Percentiles rank a stretch among this genome's conserved stretches.
These are phyloP conservation scores for Venustampulla echinocandica DNA, from an alignment of 495 filamentous ascomycete genomes.

Conservation along the genomic window DNA sequence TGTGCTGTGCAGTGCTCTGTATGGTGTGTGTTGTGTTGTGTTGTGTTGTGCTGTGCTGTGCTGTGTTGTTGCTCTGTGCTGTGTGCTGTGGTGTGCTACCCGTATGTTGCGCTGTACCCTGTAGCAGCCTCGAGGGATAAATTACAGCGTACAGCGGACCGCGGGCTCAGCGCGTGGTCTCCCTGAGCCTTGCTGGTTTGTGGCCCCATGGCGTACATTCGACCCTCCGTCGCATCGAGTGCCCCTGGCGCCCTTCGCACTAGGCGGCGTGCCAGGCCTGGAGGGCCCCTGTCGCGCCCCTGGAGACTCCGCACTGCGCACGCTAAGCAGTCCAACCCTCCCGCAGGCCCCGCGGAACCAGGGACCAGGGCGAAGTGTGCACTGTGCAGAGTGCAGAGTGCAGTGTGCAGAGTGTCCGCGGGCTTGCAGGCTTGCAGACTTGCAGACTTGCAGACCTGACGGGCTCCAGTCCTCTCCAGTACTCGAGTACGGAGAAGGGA, in stretches of 20 bases:
- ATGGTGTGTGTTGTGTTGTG: background rate
- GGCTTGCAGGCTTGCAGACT: too few species aligned
- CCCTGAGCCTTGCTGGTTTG: background rate
- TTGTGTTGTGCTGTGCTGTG: background rate
- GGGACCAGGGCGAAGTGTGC: background rate
- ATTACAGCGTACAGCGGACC: too few species aligned
- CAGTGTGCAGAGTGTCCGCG: too few species aligned
- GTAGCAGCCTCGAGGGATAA: too few species aligned
- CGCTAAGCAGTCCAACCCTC: background rate
- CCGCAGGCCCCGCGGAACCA: background rate
- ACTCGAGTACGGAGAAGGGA: too few species aligned
- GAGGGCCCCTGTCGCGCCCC: background rate
- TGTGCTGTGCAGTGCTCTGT: background rate
- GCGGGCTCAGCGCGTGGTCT: slow-evolving; percentile 1
- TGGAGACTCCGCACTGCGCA: too few species aligned
- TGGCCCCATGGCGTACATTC: background rate
- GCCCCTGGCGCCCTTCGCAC: background rate
- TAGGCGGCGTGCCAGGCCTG: background rate
- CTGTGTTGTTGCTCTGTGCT: background rate
- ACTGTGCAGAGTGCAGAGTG: too few species aligned
- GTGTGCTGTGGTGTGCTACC: background rate
- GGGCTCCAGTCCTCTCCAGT: too few species aligned
- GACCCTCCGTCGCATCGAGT: background rate
- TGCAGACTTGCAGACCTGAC: too few species aligned
- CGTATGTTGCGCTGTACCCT: too few species aligned